Evolutionary conservation across 768 basidiomycete species (phyloP), one percentile per base, ranked within the genome.

Genomic region (Rhizopogon vulgaris): DNA sequence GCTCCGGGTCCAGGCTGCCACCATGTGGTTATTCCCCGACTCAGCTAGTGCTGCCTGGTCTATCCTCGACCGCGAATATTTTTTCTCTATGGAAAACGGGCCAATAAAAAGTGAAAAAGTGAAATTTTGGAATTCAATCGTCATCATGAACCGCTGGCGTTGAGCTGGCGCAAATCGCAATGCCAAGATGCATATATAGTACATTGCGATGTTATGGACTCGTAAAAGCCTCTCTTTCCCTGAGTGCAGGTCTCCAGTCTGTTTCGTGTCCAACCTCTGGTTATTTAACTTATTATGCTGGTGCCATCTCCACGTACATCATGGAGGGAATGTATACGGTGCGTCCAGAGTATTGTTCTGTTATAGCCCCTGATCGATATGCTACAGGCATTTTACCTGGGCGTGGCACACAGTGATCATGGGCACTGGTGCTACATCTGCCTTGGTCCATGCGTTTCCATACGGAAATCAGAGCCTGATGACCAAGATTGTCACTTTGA

Each of bases 401-500:
- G 69, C 72, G 52, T 77, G 75, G 75, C 67, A 76, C 56, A 71
- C 75, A 10, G 72, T 76, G 15, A 65, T 72, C 27, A 77, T 77
- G 75, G 75, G 75, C 48, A 77, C 76, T 1, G 76, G 77, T 4
- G 70, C 64, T 14, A 63, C 67, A 24, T 70, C 71, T 11, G 60
- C 71, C 43, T 61, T 78, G 27, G 55, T 77, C 34, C 69, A 75
- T 55, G 65, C 64, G 50, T 71, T 78, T 40, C 74, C 76, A 15
- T 78, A 77, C 50, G 66, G 73, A 25, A 62, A 65, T 6, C 63
- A 63, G 14, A 70, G 56, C 47, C 62, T 63, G 14, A 48, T 63
- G 48, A 62, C 74, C 50, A 64, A 66, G 47, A 58, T 67, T 12
- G 61, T 73, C 39, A 71, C 70, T 0, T 61, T 73, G 14, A 57